Percentiles rank a stretch among this genome's conserved stretches.
Conservation (phyloP, 78 protist genomes). For the Tieghemostelium lacteum region DNA sequence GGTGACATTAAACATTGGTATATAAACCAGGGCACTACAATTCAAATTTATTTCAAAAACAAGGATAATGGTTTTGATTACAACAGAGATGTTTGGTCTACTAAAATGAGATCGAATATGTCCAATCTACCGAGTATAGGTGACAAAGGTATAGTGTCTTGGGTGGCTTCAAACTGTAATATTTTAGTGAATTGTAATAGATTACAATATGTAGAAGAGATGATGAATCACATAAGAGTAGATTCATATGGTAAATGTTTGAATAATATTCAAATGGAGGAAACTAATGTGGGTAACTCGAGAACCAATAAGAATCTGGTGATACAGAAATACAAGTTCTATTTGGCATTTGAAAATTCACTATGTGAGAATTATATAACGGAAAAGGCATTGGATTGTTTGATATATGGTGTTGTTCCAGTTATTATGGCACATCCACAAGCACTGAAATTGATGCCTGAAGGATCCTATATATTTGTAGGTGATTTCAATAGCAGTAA, state of each 20-base stretch:
- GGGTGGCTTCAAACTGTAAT: conserved; percentile 18
- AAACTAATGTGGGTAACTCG: background rate
- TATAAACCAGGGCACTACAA: too few relatives aligned
- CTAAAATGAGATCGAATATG: too few relatives aligned
- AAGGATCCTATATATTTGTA: conserved; percentile 36
- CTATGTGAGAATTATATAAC: conserved; percentile 26
- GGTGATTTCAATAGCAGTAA: conserved; percentile 3
- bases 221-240: conserved; percentile 33
- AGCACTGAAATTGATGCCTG: conserved; percentile 10
- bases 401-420: conserved; percentile 18
- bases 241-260: conserved; percentile 52
- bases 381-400: conserved; percentile 21
- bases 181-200: background rate
- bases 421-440: conserved; percentile 23
- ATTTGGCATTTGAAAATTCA: conserved; percentile 40
- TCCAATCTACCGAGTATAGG: too few relatives aligned
- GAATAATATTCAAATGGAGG: background rate
- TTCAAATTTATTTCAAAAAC: too few relatives aligned
- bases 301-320: too few relatives aligned
- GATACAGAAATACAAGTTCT: conserved; percentile 56
- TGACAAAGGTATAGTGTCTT: too few relatives aligned
- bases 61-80: too few relatives aligned
- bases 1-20: too few relatives aligned
- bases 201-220: conserved; percentile 2
- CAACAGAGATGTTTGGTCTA: too few relatives aligned